A percentile compares a stretch with the other conserved stretches of the same genome.
phyloP scores from a whole-genome alignment of 495 filamentous ascomycete species.

The Gamarada debralockiae region DNA sequence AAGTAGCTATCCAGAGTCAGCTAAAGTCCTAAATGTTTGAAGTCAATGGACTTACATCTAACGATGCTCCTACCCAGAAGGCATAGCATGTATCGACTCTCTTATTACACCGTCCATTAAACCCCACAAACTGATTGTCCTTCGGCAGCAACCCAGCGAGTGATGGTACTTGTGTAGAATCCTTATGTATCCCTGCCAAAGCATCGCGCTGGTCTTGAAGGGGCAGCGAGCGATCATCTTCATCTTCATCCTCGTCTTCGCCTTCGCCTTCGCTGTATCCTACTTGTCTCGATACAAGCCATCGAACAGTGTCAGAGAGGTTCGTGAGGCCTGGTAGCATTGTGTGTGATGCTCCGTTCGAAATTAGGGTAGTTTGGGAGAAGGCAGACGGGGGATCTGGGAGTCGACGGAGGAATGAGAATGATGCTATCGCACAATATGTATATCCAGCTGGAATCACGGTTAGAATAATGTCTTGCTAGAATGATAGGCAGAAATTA shows the following conservation, averaged over 20 bases:
- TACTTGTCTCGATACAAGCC: slow-evolving; percentile 69
- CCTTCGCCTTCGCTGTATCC: slow-evolving; percentile 32
- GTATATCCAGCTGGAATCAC: slow-evolving; percentile 69
- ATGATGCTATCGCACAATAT: slow-evolving; percentile 75
- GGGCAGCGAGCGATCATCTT: slow-evolving; percentile 29
- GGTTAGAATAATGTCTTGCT: slow-evolving; percentile 15
- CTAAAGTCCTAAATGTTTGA: slow-evolving; percentile 10
- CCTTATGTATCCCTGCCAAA: slow-evolving; percentile 23
- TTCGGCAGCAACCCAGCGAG: slow-evolving; percentile 34
- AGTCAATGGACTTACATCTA: slow-evolving; percentile 43
- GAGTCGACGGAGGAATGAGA: slow-evolving; percentile 63
- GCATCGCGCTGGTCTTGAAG: slow-evolving; percentile 20
- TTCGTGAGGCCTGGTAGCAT: slow-evolving; percentile 31
- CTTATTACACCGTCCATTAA: slow-evolving; percentile 90
- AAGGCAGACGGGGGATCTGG: slow-evolving; percentile 30
- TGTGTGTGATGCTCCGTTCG: neutral
- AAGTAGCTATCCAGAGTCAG: slow-evolving; percentile 52
- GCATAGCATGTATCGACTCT: slow-evolving; percentile 88
- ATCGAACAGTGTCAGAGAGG: slow-evolving; percentile 42
- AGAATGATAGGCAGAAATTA: slow-evolving; percentile 36
- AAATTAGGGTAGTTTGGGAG: slow-evolving; percentile 22
- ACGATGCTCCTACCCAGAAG: slow-evolving; percentile 79
- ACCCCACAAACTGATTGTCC: slow-evolving; percentile 49
- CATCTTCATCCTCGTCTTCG: slow-evolving; percentile 43
- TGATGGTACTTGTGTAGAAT: slow-evolving; percentile 17